These are phyloP conservation scores for Pelargonium fulgidum DNA, from an alignment of 441 rosid genomes.

Conservation along the genomic window DNA sequence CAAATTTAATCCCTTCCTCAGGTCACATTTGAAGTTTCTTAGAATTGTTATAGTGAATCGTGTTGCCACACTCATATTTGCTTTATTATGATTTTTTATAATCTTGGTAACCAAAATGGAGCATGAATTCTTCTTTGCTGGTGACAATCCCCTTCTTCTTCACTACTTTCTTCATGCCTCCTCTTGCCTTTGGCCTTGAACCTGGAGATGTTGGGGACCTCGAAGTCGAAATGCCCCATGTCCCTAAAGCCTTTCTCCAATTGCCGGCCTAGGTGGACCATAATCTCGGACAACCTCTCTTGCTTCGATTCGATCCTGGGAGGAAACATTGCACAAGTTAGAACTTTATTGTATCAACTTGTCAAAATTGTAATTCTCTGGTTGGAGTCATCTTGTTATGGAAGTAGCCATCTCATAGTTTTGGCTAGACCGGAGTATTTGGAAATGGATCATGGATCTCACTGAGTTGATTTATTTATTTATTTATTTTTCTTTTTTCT, in stretches of 20 bases:
- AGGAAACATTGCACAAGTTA: neutral
- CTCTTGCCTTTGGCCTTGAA: too few relatives aligned
- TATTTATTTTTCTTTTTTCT: conserved; percentile 7
- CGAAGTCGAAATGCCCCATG: too few relatives aligned
- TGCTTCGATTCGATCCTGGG: neutral
- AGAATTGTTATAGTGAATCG: neutral
- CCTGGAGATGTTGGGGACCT: too few relatives aligned
- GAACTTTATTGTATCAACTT: neutral
- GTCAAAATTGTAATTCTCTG: neutral
- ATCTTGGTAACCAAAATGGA: neutral
- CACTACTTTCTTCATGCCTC: too few relatives aligned
- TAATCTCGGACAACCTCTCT: too few relatives aligned
- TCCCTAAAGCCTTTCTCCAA: too few relatives aligned
- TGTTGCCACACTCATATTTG: neutral
- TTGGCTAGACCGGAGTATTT: neutral
- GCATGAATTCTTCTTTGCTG: neutral
- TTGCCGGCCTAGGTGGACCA: too few relatives aligned
- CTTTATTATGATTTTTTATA: neutral
- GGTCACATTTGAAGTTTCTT: neutral
- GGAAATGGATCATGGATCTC: neutral
- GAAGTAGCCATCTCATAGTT: neutral
- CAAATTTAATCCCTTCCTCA: neutral
- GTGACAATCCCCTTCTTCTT: neutral
- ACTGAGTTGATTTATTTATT: neutral
- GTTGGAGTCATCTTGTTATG: neutral